Evolutionary conservation across 1,284 basidiomycete genomes (phyloP), one percentile per base, ranked within the genome.

Genomic region (Tylopilus sp.): DNA sequence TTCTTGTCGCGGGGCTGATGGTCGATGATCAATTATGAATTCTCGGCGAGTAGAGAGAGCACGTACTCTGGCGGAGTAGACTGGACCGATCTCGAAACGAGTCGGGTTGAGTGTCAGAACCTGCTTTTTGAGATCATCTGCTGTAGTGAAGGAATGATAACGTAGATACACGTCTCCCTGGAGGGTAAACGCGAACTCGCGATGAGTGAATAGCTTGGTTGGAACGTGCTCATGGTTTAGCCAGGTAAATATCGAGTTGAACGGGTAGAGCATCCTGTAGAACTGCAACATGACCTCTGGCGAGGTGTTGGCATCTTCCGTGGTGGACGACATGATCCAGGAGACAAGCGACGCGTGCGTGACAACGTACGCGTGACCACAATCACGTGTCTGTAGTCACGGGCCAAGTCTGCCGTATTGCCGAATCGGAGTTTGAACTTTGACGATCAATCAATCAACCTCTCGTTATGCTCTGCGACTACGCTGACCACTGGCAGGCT

Each of bases 121-220:
- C 67, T 97, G 89, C 61, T 90, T 90, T 73, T 97, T 96, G 64
- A 98, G 83, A 51, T 98, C 95, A 7, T 96, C 92, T 3, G 79
- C 78, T 24, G 77, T 83, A 30, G 75, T 75, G 69, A 96, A 99
- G 5, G 91, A 96, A 66, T 96, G 88, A 76, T 98, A 99, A 10
- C 95, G 88, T 49, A 99, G 77, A 68, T 99, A 98, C 5, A 91
- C 85, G 59, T 98, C 94, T 52, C 88, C 89, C 47, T 81, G 80
- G 14, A 99, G 81, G 2, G 94, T 97, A 66, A 97, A 95, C n/a
- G 95, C 88, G 67, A 99, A 96, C 69, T 99, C 95, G 64, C 95
- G 87, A 64, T 98, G 82, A 7, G 90, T 89, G 71, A 91, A 95
- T 47, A 91, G 80, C 56, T 81, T 82, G 12, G 78, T 77, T 6